phyloP scores from a whole-genome alignment of 495 filamentous ascomycete genomes.

The Talaromyces thailandensis region DNA sequence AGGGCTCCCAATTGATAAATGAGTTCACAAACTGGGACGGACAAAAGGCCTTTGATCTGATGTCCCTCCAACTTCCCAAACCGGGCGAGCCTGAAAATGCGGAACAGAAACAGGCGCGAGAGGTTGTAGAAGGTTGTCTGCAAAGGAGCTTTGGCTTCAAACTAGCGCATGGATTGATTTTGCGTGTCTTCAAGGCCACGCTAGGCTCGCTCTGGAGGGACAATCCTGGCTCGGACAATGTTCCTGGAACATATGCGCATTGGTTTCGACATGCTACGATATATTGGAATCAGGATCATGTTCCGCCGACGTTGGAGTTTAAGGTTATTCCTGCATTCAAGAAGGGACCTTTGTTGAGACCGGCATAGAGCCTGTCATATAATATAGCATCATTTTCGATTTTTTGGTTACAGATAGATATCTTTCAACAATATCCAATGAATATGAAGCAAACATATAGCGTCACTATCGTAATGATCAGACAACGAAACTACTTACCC shows the following conservation, averaged over 20 bases:
- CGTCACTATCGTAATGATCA: neutral
- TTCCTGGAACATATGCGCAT: constrained; percentile 16
- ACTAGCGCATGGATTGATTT: constrained; percentile 42
- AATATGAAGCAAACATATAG: neutral
- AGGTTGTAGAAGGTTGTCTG: constrained; percentile 42
- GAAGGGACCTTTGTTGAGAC: neutral
- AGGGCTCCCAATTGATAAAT: constrained; percentile 42
- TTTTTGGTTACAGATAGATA: neutral
- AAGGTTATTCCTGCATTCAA: neutral
- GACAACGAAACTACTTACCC: neutral
- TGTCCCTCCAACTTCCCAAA: constrained; percentile 38
- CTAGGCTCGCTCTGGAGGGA: constrained; percentile 17
- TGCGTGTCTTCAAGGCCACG: constrained; percentile 23
- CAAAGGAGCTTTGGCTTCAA: constrained; percentile 41
- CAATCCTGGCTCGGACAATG: constrained; percentile 14
- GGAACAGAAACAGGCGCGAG: constrained; percentile 39
- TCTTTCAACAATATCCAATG: too few species aligned
- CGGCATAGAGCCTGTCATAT: too few species aligned
- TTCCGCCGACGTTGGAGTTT: constrained; percentile 2
- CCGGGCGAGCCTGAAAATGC: constrained; percentile 32
- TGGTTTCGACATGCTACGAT: constrained; percentile 15
- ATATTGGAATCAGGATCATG: constrained; percentile 12
- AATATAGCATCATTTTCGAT: too few species aligned
- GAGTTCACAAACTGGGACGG: constrained; percentile 42
- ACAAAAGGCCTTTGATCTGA: constrained; percentile 34